A percentile compares a stretch with the other conserved stretches of the same genome.
phyloP scores from a whole-genome alignment of 371 early-diverging fungal genomes.

The Mortierella sp. region DNA sequence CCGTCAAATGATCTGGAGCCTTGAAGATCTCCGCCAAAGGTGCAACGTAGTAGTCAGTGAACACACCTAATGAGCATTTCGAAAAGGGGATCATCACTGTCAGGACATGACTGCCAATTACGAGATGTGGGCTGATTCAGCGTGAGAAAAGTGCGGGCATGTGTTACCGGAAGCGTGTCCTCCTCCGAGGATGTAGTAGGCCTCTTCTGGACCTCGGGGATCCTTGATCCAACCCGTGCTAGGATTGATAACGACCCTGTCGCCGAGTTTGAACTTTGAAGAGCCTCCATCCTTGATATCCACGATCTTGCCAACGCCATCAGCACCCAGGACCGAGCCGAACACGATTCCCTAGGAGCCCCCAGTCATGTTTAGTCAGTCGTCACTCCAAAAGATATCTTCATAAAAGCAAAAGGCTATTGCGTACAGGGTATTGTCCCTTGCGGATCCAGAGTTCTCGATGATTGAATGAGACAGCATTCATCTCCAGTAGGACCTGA shows the following conservation, averaged over 20 bases:
- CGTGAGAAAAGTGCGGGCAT: background rate
- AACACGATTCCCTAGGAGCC: slow-evolving; percentile 51
- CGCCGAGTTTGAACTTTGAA: slow-evolving; percentile 39
- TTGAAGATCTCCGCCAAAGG: slow-evolving; percentile 59
- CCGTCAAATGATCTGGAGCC: slow-evolving; percentile 68
- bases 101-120: background rate
- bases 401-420: too few species aligned
- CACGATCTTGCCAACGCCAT: slow-evolving; percentile 68
- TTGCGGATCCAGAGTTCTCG: slow-evolving; percentile 76
- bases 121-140: background rate
- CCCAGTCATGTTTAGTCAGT: too few species aligned
- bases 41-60: slow-evolving; percentile 67
- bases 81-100: background rate
- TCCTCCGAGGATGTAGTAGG: slow-evolving; percentile 66
- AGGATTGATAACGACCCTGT: slow-evolving; percentile 66
- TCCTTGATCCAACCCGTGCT: slow-evolving; percentile 68
- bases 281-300: slow-evolving; percentile 22
- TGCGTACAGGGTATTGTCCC: slow-evolving; percentile 54
- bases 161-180: slow-evolving; percentile 56
- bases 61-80: slow-evolving; percentile 57
- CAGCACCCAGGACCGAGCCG: slow-evolving; percentile 68
- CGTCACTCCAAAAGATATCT: too few species aligned
- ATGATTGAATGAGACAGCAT: slow-evolving; percentile 78
- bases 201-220: slow-evolving; percentile 69
- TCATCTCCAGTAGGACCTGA: slow-evolving; percentile 65